A percentile compares a stretch with the other conserved stretches of the same genome.
These are phyloP conservation scores for Suhomyces canberraensis DNA, from an alignment of 805 yeast genomes.

Conservation along the genomic window DNA sequence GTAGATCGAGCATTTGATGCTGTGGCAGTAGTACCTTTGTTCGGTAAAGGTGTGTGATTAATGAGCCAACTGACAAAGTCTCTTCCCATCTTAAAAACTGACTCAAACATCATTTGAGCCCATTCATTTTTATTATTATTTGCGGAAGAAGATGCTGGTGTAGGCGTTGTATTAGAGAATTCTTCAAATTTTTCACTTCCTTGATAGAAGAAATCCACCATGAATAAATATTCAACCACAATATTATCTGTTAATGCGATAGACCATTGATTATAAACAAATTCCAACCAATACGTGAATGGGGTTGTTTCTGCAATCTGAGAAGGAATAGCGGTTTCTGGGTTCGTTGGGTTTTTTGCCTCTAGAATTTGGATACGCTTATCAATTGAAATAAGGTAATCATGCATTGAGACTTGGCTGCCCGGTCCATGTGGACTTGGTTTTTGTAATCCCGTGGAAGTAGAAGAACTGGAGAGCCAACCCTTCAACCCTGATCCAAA, in stretches of 20 bases:
- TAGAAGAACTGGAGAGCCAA: slow-evolving; percentile 18
- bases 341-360: slow-evolving; percentile 35
- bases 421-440: slow-evolving; percentile 3
- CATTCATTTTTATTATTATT: slow-evolving; percentile 21
- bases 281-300: slow-evolving; percentile 65
- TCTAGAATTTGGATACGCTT: slow-evolving; percentile 56
- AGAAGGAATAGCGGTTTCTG: slow-evolving; percentile 68
- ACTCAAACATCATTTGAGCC: slow-evolving; percentile 36
- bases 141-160: too few species aligned
- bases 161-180: slow-evolving; percentile 9
- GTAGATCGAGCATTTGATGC: slow-evolving; percentile 6
- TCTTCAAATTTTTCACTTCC: slow-evolving; percentile 35
- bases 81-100: slow-evolving; percentile 40
- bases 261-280: slow-evolving; percentile 68
- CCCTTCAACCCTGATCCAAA: slow-evolving; percentile 23
- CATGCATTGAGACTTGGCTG: slow-evolving; percentile 34
- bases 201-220: slow-evolving; percentile 65
- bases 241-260: slow-evolving; percentile 74
- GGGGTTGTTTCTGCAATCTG: slow-evolving; percentile 81
- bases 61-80: slow-evolving; percentile 46
- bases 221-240: slow-evolving; percentile 70
- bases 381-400: slow-evolving; percentile 51
- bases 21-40: slow-evolving; percentile 16
- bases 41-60: slow-evolving; percentile 34
- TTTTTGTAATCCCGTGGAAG: slow-evolving; percentile 2